These are phyloP conservation scores for Aristolochia fimbriata DNA, from an alignment of 164 flowering plant species.

Conservation along the genomic window DNA sequence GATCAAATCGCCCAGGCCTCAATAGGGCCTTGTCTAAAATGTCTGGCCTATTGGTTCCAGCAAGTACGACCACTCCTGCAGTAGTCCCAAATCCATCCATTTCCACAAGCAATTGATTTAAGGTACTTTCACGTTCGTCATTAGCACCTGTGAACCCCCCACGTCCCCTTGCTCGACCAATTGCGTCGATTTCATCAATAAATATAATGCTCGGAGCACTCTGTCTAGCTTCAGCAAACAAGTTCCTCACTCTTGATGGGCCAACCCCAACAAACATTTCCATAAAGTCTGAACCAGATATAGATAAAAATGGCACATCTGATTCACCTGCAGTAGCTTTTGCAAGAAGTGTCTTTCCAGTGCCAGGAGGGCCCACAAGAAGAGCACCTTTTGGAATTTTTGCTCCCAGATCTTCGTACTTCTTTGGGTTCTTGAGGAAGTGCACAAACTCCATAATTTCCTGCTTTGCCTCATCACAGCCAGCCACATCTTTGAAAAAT, in stretches of 20 bases:
- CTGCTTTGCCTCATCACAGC: slow-evolving; percentile 94
- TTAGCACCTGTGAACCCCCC: slow-evolving; percentile 66
- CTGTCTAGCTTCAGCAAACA: slow-evolving; percentile 82
- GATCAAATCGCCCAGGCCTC: slow-evolving; percentile 94
- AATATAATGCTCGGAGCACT: slow-evolving; percentile 85
- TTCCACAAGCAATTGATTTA: slow-evolving; percentile 87
- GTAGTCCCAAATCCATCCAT: slow-evolving; percentile 97
- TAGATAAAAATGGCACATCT: slow-evolving; percentile 75
- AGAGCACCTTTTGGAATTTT: slow-evolving; percentile 95
- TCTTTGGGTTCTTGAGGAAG: slow-evolving; percentile 82
- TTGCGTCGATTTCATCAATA: slow-evolving; percentile 94
- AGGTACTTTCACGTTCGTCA: slow-evolving; percentile 88
- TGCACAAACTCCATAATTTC: slow-evolving; percentile 97
- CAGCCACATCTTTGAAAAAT: slow-evolving; percentile 88
- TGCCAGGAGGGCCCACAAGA: slow-evolving; percentile 89
- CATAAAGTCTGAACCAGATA: slow-evolving; percentile 92
- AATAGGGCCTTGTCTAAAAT: slow-evolving; percentile 76
- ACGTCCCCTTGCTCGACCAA: slow-evolving; percentile 89
- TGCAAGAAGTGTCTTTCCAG: slow-evolving; percentile 92
- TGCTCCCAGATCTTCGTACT: slow-evolving; percentile 82
- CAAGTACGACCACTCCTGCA: slow-evolving; percentile 84
- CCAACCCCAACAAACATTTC: slow-evolving; percentile 97
- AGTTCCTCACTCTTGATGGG: slow-evolving; percentile 80
- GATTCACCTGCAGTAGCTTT: slow-evolving; percentile 96
- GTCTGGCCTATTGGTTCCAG: slow-evolving; percentile 88